Evolutionary conservation across 192 early-diverging fungal genomes (phyloP).

Genomic region (Borealophlyctis nickersoniae): DNA sequence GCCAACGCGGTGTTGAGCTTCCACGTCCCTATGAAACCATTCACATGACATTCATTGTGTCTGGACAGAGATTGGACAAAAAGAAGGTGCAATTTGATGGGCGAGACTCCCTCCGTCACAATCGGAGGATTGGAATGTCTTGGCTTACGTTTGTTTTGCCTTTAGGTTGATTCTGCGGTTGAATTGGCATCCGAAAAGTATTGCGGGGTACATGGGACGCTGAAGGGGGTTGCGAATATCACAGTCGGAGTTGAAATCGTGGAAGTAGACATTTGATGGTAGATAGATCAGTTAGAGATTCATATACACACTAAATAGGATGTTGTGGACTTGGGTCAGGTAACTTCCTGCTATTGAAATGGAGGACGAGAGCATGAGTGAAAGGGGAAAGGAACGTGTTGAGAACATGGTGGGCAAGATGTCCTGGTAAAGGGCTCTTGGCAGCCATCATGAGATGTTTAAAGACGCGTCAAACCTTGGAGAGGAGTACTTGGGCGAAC

Average conservation of each 20-base stretch:
- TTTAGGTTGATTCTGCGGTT: background rate
- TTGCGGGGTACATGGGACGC: slow-evolving; percentile 5
- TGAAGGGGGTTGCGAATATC: background rate
- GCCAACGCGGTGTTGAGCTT: background rate
- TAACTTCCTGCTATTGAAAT: too few species aligned
- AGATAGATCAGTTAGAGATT: background rate
- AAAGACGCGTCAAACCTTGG: too few species aligned
- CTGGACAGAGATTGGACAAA: background rate
- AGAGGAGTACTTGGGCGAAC: too few species aligned
- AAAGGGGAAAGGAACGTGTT: too few species aligned
- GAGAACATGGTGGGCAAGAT: too few species aligned
- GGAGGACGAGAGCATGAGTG: too few species aligned
- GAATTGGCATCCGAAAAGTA: slow-evolving; percentile 2
- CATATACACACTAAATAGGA: too few species aligned
- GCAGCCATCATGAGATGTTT: too few species aligned
- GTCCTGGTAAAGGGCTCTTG: too few species aligned
- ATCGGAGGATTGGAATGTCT: background rate
- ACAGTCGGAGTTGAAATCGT: background rate
- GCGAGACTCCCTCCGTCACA: background rate
- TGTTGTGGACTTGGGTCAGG: too few species aligned
- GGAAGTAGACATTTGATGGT: background rate
- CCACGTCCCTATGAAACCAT: slow-evolving; percentile 1
- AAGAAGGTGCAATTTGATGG: too few species aligned
- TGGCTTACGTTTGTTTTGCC: background rate
- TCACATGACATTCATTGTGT: slow-evolving; percentile 1